Base-by-base conservation (phyloP, 768 basidiomycete genomes). In the Cystofilobasidium bisporidii region DNA sequence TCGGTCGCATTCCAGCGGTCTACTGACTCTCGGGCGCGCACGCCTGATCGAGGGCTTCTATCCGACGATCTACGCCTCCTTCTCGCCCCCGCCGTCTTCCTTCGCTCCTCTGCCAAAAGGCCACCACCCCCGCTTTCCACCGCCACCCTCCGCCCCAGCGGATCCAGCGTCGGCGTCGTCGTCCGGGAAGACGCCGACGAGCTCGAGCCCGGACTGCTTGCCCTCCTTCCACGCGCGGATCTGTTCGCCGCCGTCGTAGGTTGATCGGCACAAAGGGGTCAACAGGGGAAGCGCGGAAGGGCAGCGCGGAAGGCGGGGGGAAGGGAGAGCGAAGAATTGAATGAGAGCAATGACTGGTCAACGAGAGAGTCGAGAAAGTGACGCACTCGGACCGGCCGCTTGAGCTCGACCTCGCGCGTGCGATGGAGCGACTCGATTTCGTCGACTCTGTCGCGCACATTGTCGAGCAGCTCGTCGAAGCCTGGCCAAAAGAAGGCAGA, bases 391-490 rank as follows among this genome's bases (percentile, higher is more conserved):
- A 65, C 26, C 32, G 64, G 56, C 43, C 58, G 53, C 28, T 63
- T 69, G 41, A 88, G 87, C 50, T 86, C 88, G 69, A 89, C 76
- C 76, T 89, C 87, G 65, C 86, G 79, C 28, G 88, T 89, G 50
- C 88, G 81, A 71, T 88, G 87, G 66, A 91, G 74, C 75, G 86
- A 87, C 78, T 93, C 91, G 72, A 93, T 92, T 76, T 88, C 86
- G 75, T 91, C 87, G 47, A 92, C 84, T 18, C 91, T 81, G 68
- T 83, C 83, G 60, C 87, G 80, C 8, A 90, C 89, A 61, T 80
- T 81, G 69, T 89, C 82, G 22, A 90, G 80, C 41, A 85, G 74
- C n/a, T 88, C 86, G 60, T 91, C 85, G 73, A 93, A 92, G 12
- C 84, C 89, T 57, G n/a, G n/a, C n/a, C n/a, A n/a, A n/a, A n/a